Base-by-base conservation (phyloP, 495 filamentous ascomycete species). In the Penicillium angulare region DNA sequence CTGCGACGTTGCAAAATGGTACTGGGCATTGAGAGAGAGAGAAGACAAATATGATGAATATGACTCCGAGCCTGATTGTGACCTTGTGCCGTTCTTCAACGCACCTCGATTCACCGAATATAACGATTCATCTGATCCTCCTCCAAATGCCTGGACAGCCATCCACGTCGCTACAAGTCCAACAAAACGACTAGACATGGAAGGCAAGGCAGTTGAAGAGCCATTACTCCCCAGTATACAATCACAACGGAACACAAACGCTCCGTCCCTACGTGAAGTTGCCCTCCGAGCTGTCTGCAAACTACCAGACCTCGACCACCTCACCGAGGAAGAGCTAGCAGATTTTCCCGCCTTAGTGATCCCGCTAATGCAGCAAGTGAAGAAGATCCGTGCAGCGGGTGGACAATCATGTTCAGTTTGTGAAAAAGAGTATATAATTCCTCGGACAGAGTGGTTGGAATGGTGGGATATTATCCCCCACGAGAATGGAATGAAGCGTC, bases 381-480 rank as follows among this genome's bases (percentile, higher is more conserved):
- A 58, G 16, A 66, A 69, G 15, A 73, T 78, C 23, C 74, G 75
- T 13, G 67, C 71, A 35, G 68, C 60, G 0, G 84, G 83, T 7
- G 78, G 77, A 1, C 66, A 77, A 44, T 59, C 57, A 23, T 90
- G 87, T 67, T 82, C 84, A 0, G 67, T 83, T 0, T 90, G 87
- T 49, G 59, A 73, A 31, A 67, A 72, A 18, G 64, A 66, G n/a
- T 86, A 80, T 38, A 72, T 86, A 18, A 66, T 86, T 26, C 74
- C 80, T 31, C 65, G 84, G 9, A 73, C 84, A 0, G 77, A 87
- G 55, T 91, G 87, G 87, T 75, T 88, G 41, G 86, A 91, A 61
- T 89, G 85, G 80, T 88, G 84, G 83, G 76, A 81, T 53, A 72
- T 61, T 48, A 68, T 57, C 7, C 70, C 69, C 1, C 68, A 69